phyloP scores from a whole-genome alignment of 2,329 filamentous ascomycete genomes.

The Colletotrichum cereale region DNA sequence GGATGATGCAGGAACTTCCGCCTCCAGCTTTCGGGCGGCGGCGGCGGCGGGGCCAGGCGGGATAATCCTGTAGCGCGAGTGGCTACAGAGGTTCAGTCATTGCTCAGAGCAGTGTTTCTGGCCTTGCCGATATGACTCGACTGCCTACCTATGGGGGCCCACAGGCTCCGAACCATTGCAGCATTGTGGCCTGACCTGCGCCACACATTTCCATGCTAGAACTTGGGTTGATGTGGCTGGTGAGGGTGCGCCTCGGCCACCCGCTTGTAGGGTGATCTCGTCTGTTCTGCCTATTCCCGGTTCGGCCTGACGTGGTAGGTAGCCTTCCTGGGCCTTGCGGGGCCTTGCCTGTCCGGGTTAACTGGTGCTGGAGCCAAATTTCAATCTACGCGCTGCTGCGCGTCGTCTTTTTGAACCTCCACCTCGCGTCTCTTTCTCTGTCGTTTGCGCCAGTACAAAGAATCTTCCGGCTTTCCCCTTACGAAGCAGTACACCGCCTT shows the following conservation, averaged over 20 bases:
- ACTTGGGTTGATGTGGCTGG: slow-evolving; percentile 3
- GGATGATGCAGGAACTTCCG: slow-evolving; percentile 37
- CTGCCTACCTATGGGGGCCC: background rate
- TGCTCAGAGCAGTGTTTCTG: slow-evolving; percentile 22
- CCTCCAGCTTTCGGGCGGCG: slow-evolving; percentile 24
- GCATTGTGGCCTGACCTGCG: background rate
- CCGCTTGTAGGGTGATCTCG: slow-evolving; percentile 14
- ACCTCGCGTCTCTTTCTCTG: slow-evolving; percentile 32
- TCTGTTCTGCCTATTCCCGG: background rate
- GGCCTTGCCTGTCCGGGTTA: slow-evolving; percentile 11
- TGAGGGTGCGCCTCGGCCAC: background rate
- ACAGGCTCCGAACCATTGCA: slow-evolving; percentile 2
- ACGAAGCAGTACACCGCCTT: slow-evolving; percentile 10
- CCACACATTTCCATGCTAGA: slow-evolving; percentile 13
- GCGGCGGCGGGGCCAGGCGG: slow-evolving; percentile 32
- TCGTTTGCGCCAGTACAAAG: slow-evolving; percentile 31
- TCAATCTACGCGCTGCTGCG: slow-evolving; percentile 40
- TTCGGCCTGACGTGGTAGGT: slow-evolving; percentile 19
- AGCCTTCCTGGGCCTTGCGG: slow-evolving; percentile 25
- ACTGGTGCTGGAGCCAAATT: slow-evolving; percentile 27
- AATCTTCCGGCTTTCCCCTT: slow-evolving; percentile 16
- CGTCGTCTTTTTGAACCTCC: slow-evolving; percentile 19
- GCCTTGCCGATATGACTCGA: slow-evolving; percentile 17
- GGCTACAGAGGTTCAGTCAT: slow-evolving; percentile 25
- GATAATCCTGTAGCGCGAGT: slow-evolving; percentile 21